Evolutionary conservation across 2,329 filamentous ascomycete species (phyloP).

Genomic region (Thielaviopsis musarum): DNA sequence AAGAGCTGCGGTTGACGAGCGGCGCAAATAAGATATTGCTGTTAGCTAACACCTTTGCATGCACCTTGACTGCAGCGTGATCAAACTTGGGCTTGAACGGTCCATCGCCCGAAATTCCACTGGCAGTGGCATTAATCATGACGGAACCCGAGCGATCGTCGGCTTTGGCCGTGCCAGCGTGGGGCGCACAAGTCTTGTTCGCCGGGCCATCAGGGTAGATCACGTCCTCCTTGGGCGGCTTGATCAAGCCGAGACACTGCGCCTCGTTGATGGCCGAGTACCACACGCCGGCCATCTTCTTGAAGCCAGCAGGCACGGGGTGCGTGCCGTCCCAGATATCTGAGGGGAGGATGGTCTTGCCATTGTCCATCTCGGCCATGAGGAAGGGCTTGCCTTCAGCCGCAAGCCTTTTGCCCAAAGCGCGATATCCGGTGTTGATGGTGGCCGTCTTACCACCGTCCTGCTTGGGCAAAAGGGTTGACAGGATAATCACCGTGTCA

Average conservation of each 20-base stretch:
- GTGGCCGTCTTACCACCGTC: slow-evolving; percentile 17
- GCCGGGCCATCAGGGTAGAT: slow-evolving; percentile 1
- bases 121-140: background rate
- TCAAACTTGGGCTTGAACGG: slow-evolving; percentile 2
- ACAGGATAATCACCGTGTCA: slow-evolving; percentile 13
- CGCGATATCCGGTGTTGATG: slow-evolving; percentile 21
- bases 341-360: background rate
- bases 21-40: slow-evolving; percentile 10
- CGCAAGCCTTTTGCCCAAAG: slow-evolving; percentile 14
- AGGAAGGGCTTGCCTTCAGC: slow-evolving; percentile 12
- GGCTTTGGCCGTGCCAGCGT: background rate
- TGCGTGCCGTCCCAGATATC: slow-evolving; percentile 25
- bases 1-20: slow-evolving; percentile 4
- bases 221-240: slow-evolving; percentile 4
- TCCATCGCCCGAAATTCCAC: slow-evolving; percentile 4
- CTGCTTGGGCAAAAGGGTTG: slow-evolving; percentile 13
- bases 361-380: slow-evolving; percentile 11
- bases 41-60: background rate
- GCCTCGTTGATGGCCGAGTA: slow-evolving; percentile 18
- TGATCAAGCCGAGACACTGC: slow-evolving; percentile 11
- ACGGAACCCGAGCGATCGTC: background rate
- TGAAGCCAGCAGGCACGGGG: slow-evolving; percentile 23
- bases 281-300: slow-evolving; percentile 26
- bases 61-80: background rate
- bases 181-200: background rate